These are phyloP conservation scores for Lactarius akahatsu DNA, from an alignment of 768 basidiomycete species.

Conservation along the genomic window DNA sequence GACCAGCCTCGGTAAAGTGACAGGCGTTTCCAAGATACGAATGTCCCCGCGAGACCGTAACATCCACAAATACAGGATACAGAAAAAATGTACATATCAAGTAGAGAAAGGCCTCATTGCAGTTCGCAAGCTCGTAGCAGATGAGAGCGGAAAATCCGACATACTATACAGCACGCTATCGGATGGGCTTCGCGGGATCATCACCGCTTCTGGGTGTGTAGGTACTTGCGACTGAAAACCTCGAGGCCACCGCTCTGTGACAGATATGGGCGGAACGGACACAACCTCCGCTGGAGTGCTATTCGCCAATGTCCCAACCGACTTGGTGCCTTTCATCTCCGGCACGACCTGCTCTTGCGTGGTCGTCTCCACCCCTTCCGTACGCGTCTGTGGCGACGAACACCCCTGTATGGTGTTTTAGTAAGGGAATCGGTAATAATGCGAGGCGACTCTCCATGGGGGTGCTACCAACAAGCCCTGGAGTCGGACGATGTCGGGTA, in stretches of 20 bases:
- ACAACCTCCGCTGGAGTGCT: neutral
- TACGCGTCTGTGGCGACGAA: neutral
- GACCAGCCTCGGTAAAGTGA: neutral
- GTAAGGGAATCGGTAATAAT: neutral
- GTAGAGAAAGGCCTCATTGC: neutral
- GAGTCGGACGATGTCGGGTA: neutral
- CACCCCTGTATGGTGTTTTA: no score
- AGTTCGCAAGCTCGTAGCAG: neutral
- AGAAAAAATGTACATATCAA: neutral
- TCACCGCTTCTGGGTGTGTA: neutral
- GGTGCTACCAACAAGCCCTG: neutral
- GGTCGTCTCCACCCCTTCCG: neutral
- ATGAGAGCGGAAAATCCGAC: neutral
- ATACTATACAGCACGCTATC: neutral
- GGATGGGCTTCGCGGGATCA: neutral
- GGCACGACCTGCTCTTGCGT: neutral
- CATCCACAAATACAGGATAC: neutral
- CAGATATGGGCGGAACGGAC: neutral
- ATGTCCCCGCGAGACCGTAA: neutral
- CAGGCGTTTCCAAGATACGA: neutral
- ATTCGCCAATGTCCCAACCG: neutral
- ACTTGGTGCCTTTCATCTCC: neutral
- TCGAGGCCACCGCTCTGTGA: neutral
- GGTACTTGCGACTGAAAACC: neutral
- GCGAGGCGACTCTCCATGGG: neutral